These are phyloP conservation scores for Neopestalotiopsis clavispora DNA, from an alignment of 2,329 filamentous ascomycete species.

Conservation along the genomic window DNA sequence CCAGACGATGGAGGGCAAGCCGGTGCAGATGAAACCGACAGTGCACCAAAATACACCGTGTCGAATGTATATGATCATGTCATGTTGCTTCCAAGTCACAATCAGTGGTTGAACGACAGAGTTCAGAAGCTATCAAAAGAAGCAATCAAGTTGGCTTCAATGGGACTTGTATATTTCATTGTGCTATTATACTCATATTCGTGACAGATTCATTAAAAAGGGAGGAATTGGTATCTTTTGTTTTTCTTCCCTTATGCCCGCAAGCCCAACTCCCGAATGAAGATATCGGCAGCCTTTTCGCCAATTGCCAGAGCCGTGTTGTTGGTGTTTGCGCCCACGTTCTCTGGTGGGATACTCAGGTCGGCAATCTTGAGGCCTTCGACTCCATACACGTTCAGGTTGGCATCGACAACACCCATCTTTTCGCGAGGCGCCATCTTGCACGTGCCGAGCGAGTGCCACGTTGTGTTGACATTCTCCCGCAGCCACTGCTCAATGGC, in stretches of 20 bases:
- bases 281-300: slow-evolving; percentile 50
- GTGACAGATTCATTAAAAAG: too few species aligned
- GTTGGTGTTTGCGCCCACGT: slow-evolving; percentile 51
- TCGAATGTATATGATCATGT: too few species aligned
- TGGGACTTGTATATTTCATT: too few species aligned
- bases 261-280: slow-evolving; percentile 41
- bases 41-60: too few species aligned
- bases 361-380: slow-evolving; percentile 45
- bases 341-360: slow-evolving; percentile 38
- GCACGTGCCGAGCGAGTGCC: slow-evolving; percentile 47
- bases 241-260: background rate
- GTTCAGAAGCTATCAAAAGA: too few species aligned
- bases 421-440: slow-evolving; percentile 46
- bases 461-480: slow-evolving; percentile 43
- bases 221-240: too few species aligned
- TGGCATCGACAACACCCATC: slow-evolving; percentile 45
- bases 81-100: too few species aligned
- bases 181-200: too few species aligned
- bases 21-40: too few species aligned
- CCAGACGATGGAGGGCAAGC: too few species aligned
- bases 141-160: too few species aligned
- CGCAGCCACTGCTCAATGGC: slow-evolving; percentile 48
- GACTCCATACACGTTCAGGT: slow-evolving; percentile 44
- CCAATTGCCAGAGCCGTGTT: slow-evolving; percentile 53
- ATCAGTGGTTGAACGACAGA: too few species aligned